phyloP scores from a whole-genome alignment of 805 yeast species.

The Spathaspora passalidarum region DNA sequence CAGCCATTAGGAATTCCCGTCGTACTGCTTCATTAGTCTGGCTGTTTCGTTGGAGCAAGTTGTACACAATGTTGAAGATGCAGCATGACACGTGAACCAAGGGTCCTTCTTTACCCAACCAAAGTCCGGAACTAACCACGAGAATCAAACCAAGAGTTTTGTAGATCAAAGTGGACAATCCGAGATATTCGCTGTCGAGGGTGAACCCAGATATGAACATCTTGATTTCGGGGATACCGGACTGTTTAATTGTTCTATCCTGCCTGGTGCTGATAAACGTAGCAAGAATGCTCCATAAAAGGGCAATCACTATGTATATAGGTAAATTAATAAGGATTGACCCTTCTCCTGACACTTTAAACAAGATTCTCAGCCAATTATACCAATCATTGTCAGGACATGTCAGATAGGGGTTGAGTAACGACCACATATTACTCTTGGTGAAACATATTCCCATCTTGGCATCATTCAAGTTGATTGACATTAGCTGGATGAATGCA shows the following conservation, averaged over 20 bases:
- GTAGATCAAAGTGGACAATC: slow-evolving; percentile 46
- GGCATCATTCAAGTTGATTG: slow-evolving; percentile 51
- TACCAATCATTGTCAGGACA: slow-evolving; percentile 42
- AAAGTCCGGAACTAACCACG: slow-evolving; percentile 71
- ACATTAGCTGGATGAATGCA: slow-evolving; percentile 45
- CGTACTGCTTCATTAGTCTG: slow-evolving; percentile 51
- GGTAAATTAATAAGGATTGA: slow-evolving; percentile 30
- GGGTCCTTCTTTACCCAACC: slow-evolving; percentile 89
- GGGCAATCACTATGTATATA: slow-evolving; percentile 28
- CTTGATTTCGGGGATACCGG: slow-evolving; percentile 77
- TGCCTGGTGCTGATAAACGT: slow-evolving; percentile 26
- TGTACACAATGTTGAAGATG: slow-evolving; percentile 36
- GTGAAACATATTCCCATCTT: slow-evolving; percentile 51
- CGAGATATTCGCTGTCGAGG: slow-evolving; percentile 48
- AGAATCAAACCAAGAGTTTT: slow-evolving; percentile 60
- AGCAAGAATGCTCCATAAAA: slow-evolving; percentile 21
- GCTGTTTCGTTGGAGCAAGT: slow-evolving; percentile 8
- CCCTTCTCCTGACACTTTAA: slow-evolving; percentile 14
- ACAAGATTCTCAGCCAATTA: slow-evolving; percentile 32
- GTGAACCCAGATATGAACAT: slow-evolving; percentile 65
- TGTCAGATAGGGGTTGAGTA: slow-evolving; percentile 40
- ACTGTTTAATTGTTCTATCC: slow-evolving; percentile 31
- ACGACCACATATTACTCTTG: slow-evolving; percentile 36
- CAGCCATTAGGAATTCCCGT: slow-evolving; percentile 69
- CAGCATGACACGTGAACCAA: slow-evolving; percentile 76